Evolutionary conservation across 2,329 filamentous ascomycete genomes (phyloP).

Genomic region (Pseudogymnoascus sp.): DNA sequence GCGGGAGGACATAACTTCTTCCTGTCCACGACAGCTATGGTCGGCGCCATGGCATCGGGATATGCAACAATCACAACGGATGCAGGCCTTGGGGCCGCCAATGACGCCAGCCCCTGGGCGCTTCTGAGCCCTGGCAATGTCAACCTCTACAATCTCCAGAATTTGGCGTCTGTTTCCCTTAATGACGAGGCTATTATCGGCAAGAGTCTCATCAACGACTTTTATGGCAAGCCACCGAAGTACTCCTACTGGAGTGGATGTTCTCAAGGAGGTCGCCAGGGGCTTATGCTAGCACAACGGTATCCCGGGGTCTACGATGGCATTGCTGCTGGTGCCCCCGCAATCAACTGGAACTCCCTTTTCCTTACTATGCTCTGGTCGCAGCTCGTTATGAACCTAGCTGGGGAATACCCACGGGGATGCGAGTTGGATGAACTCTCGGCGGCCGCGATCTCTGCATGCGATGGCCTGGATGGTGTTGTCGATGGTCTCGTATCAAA

Average conservation of each 20-base stretch:
- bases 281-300: conserved; percentile 30
- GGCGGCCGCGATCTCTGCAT: conserved; percentile 13
- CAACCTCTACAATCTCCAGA: conserved; percentile 25
- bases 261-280: conserved; percentile 32
- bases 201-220: conserved; percentile 28
- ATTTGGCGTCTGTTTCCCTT: conserved; percentile 32
- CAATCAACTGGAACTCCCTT: conserved; percentile 26
- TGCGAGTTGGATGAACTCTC: conserved; percentile 16
- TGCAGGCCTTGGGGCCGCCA: conserved; percentile 19
- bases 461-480: conserved; percentile 17
- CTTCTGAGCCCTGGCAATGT: conserved; percentile 16
- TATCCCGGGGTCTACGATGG: conserved; percentile 33
- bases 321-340: conserved; percentile 33
- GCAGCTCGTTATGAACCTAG: conserved; percentile 15
- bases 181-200: conserved; percentile 30
- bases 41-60: conserved; percentile 19
- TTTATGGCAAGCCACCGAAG: conserved; percentile 27
- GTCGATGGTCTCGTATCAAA: conserved; percentile 16
- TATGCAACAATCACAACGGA: conserved; percentile 26
- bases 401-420: conserved; percentile 3
- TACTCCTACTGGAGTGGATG: conserved; percentile 34
- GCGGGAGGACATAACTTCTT: conserved; percentile 19
- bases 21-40: conserved; percentile 17
- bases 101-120: conserved; percentile 14
- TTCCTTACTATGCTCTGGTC: conserved; percentile 10